Conservation (phyloP, 1,139 yeast species). For the Pichia terricola region DNA sequence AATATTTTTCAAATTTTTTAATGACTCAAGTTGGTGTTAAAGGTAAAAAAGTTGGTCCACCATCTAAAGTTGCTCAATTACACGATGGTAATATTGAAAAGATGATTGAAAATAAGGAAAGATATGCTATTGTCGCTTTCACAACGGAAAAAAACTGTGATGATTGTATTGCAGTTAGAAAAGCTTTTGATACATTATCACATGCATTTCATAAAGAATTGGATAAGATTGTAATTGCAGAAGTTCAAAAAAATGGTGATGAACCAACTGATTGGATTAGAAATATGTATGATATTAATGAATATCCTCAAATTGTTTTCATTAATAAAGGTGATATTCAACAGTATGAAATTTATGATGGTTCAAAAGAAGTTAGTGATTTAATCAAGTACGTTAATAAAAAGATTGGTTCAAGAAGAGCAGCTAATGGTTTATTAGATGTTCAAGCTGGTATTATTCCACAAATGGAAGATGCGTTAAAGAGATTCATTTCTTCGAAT, state of each 20-base stretch:
- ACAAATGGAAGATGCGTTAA: conserved; percentile 29
- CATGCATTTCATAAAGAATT: conserved; percentile 16
- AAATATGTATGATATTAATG: conserved; percentile 33
- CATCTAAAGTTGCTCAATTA: conserved; percentile 21
- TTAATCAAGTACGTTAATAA: conserved; percentile 44
- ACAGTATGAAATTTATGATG: conserved; percentile 32
- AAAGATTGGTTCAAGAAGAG: conserved; percentile 44
- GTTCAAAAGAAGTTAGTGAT: conserved; percentile 33
- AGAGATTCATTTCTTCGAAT: conserved; percentile 22
- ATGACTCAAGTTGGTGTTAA: conserved; percentile 22
- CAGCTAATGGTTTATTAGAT: conserved; percentile 41
- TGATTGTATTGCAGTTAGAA: conserved; percentile 7
- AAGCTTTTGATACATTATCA: conserved; percentile 10
- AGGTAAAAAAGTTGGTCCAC: conserved; percentile 9
- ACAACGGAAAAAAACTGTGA: conserved; percentile 26
- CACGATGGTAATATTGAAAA: conserved; percentile 29
- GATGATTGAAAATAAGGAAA: conserved; percentile 28
- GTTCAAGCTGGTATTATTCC: conserved; percentile 46
- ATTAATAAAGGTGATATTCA: conserved; percentile 36
- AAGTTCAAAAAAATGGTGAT: conserved; percentile 38
- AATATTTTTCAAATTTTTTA: conserved; percentile 37
- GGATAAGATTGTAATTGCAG: conserved; percentile 29
- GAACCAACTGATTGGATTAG: conserved; percentile 35
- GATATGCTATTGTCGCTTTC: conserved; percentile 28
- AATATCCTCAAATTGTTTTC: conserved; percentile 46